Evolutionary conservation across 2,329 filamentous ascomycete genomes (phyloP), one percentile per base, ranked within the genome.

Genomic region (Penicillium sp.): DNA sequence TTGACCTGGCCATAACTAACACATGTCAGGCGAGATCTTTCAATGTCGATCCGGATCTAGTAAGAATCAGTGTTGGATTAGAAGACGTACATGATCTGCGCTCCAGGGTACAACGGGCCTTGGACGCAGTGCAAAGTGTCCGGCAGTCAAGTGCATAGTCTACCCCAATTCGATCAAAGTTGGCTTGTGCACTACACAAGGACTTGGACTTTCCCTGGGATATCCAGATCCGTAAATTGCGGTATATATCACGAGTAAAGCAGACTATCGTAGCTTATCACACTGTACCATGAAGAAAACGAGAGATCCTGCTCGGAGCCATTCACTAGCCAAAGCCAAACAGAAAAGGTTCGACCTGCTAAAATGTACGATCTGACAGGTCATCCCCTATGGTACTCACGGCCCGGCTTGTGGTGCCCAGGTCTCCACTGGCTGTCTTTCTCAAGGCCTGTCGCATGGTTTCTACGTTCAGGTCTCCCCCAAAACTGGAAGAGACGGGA

Each of bases 361-460:
- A 65, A 39, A 72, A 66, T 7, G 66, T 59, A 43, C 69, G 67
- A 39, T 73, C 71, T 22, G 62, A 51, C 22, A 60, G 61, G 40
- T 72, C 73, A 55, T 75, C 72, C 34, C 66, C 68, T 44, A 70
- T 59, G 7, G 68, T 66, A 61, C 70, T 74, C 50, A 64, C 53
- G 29, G 71, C 62, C 31, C 66, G 66, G 46, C 69, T 74, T 51
- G 66, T 70, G 38, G 72, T 69, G 35, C 77, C 76, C 55, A 97
- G 76, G 70, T 97, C 93, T 18, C 89, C 85, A 74, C 91, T 96
- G 43, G 87, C 90, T 14, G 92, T 96, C 72, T 90, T 88, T 69
- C 89, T 82, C 68, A 97, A 78, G 16, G 91, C 92, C 75, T 97
- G 92, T 50, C 88, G 83, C 92, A 97, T 96, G 4, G 92, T 97